Conservation (phyloP, 1,284 basidiomycete species). For the Filobasidium uniguttulatum region DNA sequence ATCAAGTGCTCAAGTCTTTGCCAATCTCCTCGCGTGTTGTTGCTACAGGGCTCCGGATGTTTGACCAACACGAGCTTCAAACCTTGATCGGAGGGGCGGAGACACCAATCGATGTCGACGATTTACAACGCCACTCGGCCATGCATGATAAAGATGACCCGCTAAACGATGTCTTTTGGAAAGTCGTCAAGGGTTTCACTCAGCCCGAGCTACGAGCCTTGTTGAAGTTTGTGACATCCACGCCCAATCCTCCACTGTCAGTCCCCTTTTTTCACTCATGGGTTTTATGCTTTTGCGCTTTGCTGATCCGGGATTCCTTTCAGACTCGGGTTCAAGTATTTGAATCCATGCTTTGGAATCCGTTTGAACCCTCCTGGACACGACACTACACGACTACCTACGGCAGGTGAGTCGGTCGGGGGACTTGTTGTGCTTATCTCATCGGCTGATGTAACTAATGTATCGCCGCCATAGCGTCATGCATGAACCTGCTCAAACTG, state of each 20-base stretch:
- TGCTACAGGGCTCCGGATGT: constrained; percentile 59
- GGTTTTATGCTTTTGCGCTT: neutral
- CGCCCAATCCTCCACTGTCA: constrained; percentile 72
- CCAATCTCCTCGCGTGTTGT: neutral
- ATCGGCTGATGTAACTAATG: neutral
- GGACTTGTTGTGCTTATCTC: constrained; percentile 22
- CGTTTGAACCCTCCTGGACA: constrained; percentile 48
- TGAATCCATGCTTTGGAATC: constrained; percentile 73
- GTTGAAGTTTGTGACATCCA: constrained; percentile 79
- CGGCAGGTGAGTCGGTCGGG: constrained; percentile 24
- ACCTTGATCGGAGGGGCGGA: constrained; percentile 73
- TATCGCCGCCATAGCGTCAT: constrained; percentile 37
- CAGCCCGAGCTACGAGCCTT: constrained; percentile 60
- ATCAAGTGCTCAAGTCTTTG: neutral
- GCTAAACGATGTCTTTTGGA: constrained; percentile 53
- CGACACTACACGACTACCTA: constrained; percentile 60
- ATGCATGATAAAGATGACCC: constrained; percentile 64
- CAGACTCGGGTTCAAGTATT: constrained; percentile 68
- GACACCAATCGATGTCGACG: constrained; percentile 64
- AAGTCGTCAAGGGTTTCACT: constrained; percentile 33
- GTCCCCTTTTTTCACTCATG: no score
- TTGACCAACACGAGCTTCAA: constrained; percentile 83
- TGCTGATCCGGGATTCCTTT: neutral
- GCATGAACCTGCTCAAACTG: constrained; percentile 72
- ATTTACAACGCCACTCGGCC: constrained; percentile 57